Evolutionary conservation across 164 flowering plant species (phyloP).

Genomic region (Dillenia turbinata): DNA sequence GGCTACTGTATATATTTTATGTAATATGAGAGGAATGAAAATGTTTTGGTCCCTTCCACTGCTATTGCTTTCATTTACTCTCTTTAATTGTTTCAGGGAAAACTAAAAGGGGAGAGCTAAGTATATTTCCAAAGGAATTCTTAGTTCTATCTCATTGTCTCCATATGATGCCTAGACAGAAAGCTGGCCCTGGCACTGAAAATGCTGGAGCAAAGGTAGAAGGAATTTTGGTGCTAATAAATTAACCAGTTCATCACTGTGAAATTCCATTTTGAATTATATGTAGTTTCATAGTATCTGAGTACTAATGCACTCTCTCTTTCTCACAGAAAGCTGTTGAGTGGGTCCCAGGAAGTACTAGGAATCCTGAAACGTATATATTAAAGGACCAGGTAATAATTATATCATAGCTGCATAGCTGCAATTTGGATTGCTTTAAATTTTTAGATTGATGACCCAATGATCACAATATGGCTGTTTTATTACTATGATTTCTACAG

Average conservation of each 20-base stretch:
- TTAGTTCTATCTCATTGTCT: constrained; percentile 78
- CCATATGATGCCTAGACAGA: constrained; percentile 93
- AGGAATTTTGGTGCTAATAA: neutral
- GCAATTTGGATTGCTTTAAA: neutral
- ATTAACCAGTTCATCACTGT: neutral
- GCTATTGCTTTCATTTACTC: too few relatives aligned
- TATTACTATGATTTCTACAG: too few relatives aligned
- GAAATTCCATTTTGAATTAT: too few relatives aligned
- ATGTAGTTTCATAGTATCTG: neutral
- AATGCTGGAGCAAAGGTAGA: constrained; percentile 36
- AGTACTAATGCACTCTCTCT: neutral
- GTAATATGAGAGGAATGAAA: too few relatives aligned
- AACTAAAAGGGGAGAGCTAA: constrained; percentile 86
- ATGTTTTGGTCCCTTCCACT: too few relatives aligned
- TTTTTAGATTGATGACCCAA: too few relatives aligned
- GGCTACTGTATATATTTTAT: too few relatives aligned
- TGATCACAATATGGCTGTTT: too few relatives aligned
- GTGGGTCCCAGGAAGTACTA: constrained; percentile 76
- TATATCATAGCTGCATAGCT: neutral
- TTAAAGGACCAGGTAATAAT: constrained; percentile 82
- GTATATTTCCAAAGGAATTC: constrained; percentile 77
- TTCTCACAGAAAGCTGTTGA: constrained; percentile 50
- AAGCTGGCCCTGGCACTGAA: constrained; percentile 42
- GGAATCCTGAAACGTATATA: constrained; percentile 80
- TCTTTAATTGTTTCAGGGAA: constrained; percentile 43